Base-by-base conservation (phyloP, 768 basidiomycete genomes). In the Candolleomyces aberdarensis region DNA sequence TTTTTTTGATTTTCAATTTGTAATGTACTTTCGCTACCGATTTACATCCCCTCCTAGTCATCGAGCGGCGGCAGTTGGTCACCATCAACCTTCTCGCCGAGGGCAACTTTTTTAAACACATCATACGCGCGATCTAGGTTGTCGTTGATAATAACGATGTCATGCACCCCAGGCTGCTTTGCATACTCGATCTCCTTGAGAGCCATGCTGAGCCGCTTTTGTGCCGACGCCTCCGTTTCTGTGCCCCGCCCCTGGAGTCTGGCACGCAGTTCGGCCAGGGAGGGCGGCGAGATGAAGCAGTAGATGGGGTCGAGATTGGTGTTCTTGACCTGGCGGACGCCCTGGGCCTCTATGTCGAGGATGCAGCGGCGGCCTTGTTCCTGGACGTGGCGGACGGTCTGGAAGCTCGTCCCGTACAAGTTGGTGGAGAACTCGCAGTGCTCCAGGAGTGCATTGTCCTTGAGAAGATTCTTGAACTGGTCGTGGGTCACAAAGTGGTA, bases 341-440 rank as follows among this genome's bases (percentile, higher is more conserved):
- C 96, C 93, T 98, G 96, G 10, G 91, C 88, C 69, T 98, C 96
- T 61, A 98, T 98, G 71, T 98, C 96, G 43, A 98, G 83, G 61
- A 98, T 88, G 71, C 96, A 98, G 13, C 93, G 85, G 63, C 83
- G 84, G 15, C 92, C 93, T 3, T 82, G 78, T 17, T 80, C 73
- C 40, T 85, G 80, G 29, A 97, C 88, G 32, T 82, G 79, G 39
- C 80, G 76, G 32, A 98, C 85, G 20, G 94, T 87, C 63, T 85
- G 80, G 63, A 88, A 86, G 65, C 89, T 93, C 5, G 95, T 96
- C n/a, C 96, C 96, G 69, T 98, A 98, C 67, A 84, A 83, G 70
- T 98, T 97, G 22, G 89, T 85, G 0, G 91, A 93, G 76, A 96
- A 98, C 72, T 96, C 87, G 15, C 96, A 94, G 66, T 94, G 85